A percentile compares a stretch with the other conserved stretches of the same genome.
These are phyloP conservation scores for Venturia carpophila DNA, from an alignment of 2,329 filamentous ascomycete genomes.

Conservation along the genomic window DNA sequence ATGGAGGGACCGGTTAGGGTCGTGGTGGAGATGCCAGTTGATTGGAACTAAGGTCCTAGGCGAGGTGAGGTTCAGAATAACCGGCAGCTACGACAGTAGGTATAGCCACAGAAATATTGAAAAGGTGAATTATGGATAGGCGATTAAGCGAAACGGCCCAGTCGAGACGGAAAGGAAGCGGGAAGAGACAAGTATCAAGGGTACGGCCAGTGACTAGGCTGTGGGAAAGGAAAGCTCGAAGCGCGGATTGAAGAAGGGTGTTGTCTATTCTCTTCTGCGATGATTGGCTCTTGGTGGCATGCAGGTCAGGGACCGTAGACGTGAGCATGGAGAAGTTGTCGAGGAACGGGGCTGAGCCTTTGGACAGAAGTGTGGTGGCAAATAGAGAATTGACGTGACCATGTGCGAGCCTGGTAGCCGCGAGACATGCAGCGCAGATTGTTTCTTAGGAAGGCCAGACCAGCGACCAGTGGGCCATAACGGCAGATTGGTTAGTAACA, in stretches of 20 bases:
- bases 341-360: background rate
- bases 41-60: background rate
- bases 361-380: background rate
- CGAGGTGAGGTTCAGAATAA: constrained; percentile 6
- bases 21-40: background rate
- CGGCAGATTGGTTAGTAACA: background rate
- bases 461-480: constrained; percentile 4
- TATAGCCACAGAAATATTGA: background rate
- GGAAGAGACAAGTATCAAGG: background rate
- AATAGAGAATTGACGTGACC: background rate
- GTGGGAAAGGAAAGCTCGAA: background rate
- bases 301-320: background rate
- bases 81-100: background rate
- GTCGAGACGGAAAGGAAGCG: background rate
- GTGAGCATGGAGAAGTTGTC: background rate
- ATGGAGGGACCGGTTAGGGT: background rate
- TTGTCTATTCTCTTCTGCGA: background rate
- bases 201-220: background rate
- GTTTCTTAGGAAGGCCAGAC: constrained; percentile 8
- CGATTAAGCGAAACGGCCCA: background rate
- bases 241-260: background rate
- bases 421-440: constrained; percentile 12
- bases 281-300: background rate
- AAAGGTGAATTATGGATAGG: background rate
- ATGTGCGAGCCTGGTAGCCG: background rate